Percentiles rank a stretch among this genome's conserved stretches.
These are phyloP conservation scores for Apostasia ramifera DNA, from an alignment of 106 monocot species.

Conservation along the genomic window DNA sequence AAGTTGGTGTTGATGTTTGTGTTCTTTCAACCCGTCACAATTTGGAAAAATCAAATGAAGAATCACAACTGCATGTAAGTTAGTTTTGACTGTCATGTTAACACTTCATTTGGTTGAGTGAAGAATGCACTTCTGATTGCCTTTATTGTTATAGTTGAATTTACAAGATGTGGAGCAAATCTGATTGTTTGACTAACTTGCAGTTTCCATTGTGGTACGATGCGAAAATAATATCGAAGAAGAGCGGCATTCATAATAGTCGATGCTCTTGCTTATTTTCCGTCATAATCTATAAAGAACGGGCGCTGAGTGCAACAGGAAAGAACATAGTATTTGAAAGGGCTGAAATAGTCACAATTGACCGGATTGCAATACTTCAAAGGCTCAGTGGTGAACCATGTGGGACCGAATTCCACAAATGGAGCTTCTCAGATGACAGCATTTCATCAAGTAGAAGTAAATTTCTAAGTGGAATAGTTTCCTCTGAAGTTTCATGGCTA, in stretches of 20 bases:
- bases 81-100: neutral
- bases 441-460: constrained; percentile 20
- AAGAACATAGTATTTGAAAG: constrained; percentile 10
- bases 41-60: constrained; percentile 14
- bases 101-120: neutral
- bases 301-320: constrained; percentile 7
- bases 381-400: constrained; percentile 24
- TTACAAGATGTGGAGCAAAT: too few species aligned
- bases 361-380: constrained; percentile 56
- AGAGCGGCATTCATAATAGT: constrained; percentile 25
- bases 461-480: constrained; percentile 25
- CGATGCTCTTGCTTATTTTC: constrained; percentile 50
- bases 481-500: constrained; percentile 48
- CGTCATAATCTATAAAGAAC: constrained; percentile 26
- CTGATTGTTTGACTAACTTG: neutral
- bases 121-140: too few species aligned
- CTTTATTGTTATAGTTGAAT: too few species aligned
- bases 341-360: constrained; percentile 35
- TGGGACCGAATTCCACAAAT: constrained; percentile 25
- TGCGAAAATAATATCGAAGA: constrained; percentile 58
- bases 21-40: constrained; percentile 38
- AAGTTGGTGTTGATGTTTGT: constrained; percentile 46
- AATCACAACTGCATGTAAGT: constrained; percentile 29
- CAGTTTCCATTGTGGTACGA: constrained; percentile 51
- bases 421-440: constrained; percentile 36